Conservation (phyloP, 164 flowering plant species). For the Protea cynaroides region DNA sequence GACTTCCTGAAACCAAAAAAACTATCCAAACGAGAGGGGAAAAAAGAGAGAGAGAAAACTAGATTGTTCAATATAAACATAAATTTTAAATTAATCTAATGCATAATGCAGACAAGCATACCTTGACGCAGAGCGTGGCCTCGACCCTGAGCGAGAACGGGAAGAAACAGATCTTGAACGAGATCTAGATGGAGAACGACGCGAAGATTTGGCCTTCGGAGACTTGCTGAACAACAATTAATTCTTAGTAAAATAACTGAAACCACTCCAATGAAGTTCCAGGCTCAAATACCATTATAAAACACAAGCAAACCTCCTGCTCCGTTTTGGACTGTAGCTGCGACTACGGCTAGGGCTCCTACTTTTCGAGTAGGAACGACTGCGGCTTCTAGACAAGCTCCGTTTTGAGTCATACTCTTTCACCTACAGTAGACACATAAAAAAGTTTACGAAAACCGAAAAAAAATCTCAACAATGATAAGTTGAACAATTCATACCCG, state of each 20-base stretch:
- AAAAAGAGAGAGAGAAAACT: background rate
- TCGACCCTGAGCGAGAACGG: constrained; percentile 32
- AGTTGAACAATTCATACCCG: constrained; percentile 36
- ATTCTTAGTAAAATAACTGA: background rate
- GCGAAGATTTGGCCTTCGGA: constrained; percentile 32
- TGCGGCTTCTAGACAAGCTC: constrained; percentile 54
- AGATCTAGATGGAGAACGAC: constrained; percentile 28
- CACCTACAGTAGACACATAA: constrained; percentile 39
- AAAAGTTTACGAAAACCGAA: background rate
- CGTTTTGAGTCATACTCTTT: constrained; percentile 72
- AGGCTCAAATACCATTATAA: background rate
- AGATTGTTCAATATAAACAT: background rate
- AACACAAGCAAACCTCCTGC: constrained; percentile 34
- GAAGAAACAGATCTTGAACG: constrained; percentile 48
- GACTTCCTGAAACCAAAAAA: background rate
- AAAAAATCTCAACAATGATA: background rate
- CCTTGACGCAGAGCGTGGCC: constrained; percentile 33
- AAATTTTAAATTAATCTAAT: background rate
- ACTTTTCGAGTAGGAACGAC: constrained; percentile 50
- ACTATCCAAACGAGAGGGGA: background rate
- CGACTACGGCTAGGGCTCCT: constrained; percentile 39
- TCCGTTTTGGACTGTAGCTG: constrained; percentile 32
- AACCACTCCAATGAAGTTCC: background rate
- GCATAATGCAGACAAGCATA: constrained; percentile 12
- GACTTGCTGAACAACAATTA: constrained; percentile 40